A percentile compares a stretch with the other conserved stretches of the same genome.
phyloP scores from a whole-genome alignment of 768 basidiomycete species.

The Podaxis sp. region DNA sequence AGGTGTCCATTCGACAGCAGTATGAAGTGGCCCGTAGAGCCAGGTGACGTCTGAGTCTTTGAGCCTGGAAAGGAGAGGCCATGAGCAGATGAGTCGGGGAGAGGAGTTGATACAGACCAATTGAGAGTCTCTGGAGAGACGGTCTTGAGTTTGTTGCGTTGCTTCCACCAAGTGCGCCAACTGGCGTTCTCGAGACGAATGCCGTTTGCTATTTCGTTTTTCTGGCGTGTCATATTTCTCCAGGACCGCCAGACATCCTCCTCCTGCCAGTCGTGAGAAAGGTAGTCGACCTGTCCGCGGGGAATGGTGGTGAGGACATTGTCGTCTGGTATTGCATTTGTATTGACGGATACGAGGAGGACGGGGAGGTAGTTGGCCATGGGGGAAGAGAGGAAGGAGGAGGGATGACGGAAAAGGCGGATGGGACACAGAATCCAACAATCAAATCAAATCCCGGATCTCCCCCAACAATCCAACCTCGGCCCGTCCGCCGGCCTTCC shows the following conservation, averaged over 20 bases:
- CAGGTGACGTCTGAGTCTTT: conserved; percentile 99
- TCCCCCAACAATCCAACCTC: conserved; percentile 12
- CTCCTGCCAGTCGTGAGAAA: conserved; percentile 96
- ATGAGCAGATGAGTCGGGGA: conserved; percentile 16
- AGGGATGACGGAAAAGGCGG: conserved; percentile 17
- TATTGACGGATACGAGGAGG: conserved; percentile 61
- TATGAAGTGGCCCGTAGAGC: conserved; percentile 97
- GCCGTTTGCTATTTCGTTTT: conserved; percentile 97
- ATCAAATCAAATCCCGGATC: conserved; percentile 16
- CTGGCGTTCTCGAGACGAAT: conserved; percentile 94
- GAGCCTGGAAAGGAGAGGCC: conserved; percentile 58
- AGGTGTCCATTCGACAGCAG: conserved; percentile 83
- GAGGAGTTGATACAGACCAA: conserved; percentile 60
- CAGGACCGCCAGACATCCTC: conserved; percentile 99
- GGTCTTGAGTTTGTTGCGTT: conserved; percentile 93
- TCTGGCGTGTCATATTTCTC: conserved; percentile 97
- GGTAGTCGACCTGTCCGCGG: conserved; percentile 95
- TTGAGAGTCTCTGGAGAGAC: conserved; percentile 97
- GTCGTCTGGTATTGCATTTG: conserved; percentile 69
- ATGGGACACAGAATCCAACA: conserved; percentile 11
- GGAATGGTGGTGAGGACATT: conserved; percentile 81
- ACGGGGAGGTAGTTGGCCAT: conserved; percentile 56
- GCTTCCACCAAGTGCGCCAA: conserved; percentile 99
- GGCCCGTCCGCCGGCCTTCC: conserved; percentile 9
- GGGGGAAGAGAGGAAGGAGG: conserved; percentile 19